phyloP scores from a whole-genome alignment of 495 filamentous ascomycete genomes.

The Aspergillus sclerotioniger region DNA sequence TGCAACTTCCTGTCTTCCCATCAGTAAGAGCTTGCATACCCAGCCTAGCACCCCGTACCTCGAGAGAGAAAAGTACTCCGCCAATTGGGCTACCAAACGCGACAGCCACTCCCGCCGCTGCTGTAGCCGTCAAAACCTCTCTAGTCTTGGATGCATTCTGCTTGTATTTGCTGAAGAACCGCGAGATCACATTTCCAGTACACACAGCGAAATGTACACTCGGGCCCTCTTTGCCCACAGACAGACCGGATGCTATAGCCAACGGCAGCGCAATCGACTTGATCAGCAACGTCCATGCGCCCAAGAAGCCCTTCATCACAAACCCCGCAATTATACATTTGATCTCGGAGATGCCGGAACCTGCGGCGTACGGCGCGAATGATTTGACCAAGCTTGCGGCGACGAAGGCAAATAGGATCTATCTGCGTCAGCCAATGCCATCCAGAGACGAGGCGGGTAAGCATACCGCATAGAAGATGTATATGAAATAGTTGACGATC shows the following conservation, averaged over 20 bases:
- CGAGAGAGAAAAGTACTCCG: constrained; percentile 92
- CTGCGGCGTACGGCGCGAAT: constrained; percentile 94
- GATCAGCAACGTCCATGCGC: constrained; percentile 88
- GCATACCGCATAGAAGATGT: constrained; percentile 82
- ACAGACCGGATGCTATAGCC: constrained; percentile 91
- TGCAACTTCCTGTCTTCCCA: constrained; percentile 73
- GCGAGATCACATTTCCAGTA: constrained; percentile 93
- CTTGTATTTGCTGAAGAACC: constrained; percentile 89
- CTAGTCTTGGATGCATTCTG: constrained; percentile 91
- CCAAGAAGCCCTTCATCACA: constrained; percentile 97
- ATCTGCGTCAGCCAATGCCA: constrained; percentile 14
- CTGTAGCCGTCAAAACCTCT: constrained; percentile 91
- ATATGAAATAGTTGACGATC: constrained; percentile 81
- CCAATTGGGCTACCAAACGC: constrained; percentile 98
- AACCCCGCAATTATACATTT: constrained; percentile 99
- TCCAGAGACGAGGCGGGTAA: neutral
- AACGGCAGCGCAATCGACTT: constrained; percentile 90
- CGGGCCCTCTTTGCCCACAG: constrained; percentile 95
- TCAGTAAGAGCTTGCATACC: constrained; percentile 15
- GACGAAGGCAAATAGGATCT: constrained; percentile 79
- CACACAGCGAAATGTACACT: constrained; percentile 98
- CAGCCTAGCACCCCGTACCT: constrained; percentile 45
- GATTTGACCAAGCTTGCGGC: constrained; percentile 84
- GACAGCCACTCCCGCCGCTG: constrained; percentile 92
- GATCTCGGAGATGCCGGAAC: constrained; percentile 97